Percentiles rank a stretch among this genome's conserved stretches.
Evolutionary conservation across 352 stramenopile species (phyloP).

Genomic region (Blastocystis sp.): DNA sequence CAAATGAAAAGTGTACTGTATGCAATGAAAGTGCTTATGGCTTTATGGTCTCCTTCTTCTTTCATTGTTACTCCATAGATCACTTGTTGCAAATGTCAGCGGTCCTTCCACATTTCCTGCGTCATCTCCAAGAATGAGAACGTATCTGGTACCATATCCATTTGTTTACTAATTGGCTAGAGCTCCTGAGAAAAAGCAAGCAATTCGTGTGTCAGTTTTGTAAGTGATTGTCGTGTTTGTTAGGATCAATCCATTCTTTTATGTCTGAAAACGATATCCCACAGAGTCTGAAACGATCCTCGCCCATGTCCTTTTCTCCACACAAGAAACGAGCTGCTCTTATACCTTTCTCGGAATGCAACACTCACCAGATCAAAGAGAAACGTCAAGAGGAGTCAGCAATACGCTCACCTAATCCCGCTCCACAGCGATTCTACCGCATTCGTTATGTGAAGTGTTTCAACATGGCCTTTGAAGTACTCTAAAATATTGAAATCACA

Average conservation of each 20-base stretch:
- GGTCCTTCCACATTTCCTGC: slow-evolving; percentile 44
- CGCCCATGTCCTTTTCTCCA: neutral
- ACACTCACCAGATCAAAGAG: neutral
- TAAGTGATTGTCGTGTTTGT: slow-evolving; percentile 32
- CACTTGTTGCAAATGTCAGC: slow-evolving; percentile 41
- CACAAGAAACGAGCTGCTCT: neutral
- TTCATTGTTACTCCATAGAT: neutral
- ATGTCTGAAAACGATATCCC: neutral
- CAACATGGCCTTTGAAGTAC: slow-evolving; percentile 38
- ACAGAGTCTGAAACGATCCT: neutral
- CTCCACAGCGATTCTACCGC: neutral
- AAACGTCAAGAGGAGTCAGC: neutral
- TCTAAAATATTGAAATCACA: neutral
- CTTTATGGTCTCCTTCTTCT: neutral
- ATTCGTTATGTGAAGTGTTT: slow-evolving; percentile 21
- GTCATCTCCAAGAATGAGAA: slow-evolving; percentile 43
- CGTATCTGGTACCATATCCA: neutral
- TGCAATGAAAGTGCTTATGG: slow-evolving; percentile 46
- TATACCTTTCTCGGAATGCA: neutral
- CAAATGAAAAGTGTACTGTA: neutral
- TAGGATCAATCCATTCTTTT: neutral
- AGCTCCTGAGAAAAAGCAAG: slow-evolving; percentile 42
- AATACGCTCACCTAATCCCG: neutral
- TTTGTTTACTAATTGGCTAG: neutral
- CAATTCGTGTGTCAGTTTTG: slow-evolving; percentile 32